Conservation (phyloP, 768 basidiomycete species). For the Pulveroboletus sp. region DNA sequence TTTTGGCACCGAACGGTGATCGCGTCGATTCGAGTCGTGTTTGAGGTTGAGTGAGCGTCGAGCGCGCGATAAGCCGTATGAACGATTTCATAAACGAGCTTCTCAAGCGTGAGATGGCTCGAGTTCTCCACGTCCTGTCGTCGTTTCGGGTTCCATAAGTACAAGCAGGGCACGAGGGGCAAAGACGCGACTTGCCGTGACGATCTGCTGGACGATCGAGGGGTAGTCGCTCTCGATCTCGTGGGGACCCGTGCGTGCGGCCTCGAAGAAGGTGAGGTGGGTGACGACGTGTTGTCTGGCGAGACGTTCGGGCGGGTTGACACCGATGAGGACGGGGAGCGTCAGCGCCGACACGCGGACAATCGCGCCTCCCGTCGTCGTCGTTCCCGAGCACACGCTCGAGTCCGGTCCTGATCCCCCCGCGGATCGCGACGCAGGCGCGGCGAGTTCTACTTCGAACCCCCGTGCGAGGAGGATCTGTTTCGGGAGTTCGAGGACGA, state of each 20-base stretch:
- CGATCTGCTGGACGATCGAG: slow-evolving; percentile 32
- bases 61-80: slow-evolving; percentile 52
- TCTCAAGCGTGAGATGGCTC: slow-evolving; percentile 20
- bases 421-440: not conserved
- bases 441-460: slow-evolving; percentile 39
- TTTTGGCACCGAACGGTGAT: slow-evolving; percentile 59
- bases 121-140: slow-evolving; percentile 11
- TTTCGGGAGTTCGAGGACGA: slow-evolving; percentile 43
- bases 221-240: slow-evolving; percentile 32
- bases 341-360: slow-evolving; percentile 44
- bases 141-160: too few relatives aligned
- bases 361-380: slow-evolving; percentile 15
- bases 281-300: slow-evolving; percentile 60
- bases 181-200: slow-evolving; percentile 8
- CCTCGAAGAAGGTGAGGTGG: slow-evolving; percentile 45
- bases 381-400: not conserved
- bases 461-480: slow-evolving; percentile 47
- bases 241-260: not conserved
- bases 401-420: not conserved
- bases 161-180: not conserved
- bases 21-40: slow-evolving; percentile 29
- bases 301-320: slow-evolving; percentile 64
- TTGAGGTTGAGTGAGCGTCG: slow-evolving; percentile 33
- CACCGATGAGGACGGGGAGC: slow-evolving; percentile 58
- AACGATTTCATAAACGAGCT: slow-evolving; percentile 41